Evolutionary conservation across 1,139 yeast genomes (phyloP), one percentile per base, ranked within the genome.

Genomic region (Maudiozyma humilis): DNA sequence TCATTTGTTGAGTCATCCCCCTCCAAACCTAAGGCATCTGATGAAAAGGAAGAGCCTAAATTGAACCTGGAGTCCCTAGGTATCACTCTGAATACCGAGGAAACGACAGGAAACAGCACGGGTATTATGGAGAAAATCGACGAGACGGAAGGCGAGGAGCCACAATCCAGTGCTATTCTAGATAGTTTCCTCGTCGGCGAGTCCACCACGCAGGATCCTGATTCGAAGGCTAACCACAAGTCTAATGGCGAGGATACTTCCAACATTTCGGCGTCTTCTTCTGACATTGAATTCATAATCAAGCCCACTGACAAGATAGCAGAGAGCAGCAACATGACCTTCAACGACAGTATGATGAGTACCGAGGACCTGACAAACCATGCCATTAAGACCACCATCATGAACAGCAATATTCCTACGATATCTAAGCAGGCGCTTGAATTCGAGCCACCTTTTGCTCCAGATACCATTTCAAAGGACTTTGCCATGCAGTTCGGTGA

Each of bases 231-330:
- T 12, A 13, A 35, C 23, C 10, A 20, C 30, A 19, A 35, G 16
- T 20, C 30, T 20, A 35, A 5, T 17, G 8, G 14, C 25, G 27
- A 35, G 8, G 37, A 40, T 4, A 36, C 32, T 10, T 18, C 19
- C 30, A 44, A 42, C 14, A 14, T 36, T 4, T 42, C 44, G 19
- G 47, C 43, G 32, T 41, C 45, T 1, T 44, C 47, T 2, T 46
- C 52, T n/a, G 60, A 56, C 16, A 44, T 55, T 5, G 61, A 57
- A 41, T 49, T 57, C 13, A 56, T 59, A 19, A 50, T 57, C 25
- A 43, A 44, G 27, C 42, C 51, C 1, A 52, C 56, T 12, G 47
- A 50, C 23, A 48, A 44, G 15, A 45, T 44, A 19, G 44, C 46
- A 16, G 17, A 42, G 20, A 42, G 43, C 43, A 34, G 36, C 25